phyloP scores from a whole-genome alignment of 2,329 filamentous ascomycete genomes.

The Trichoderma arundinaceum region DNA sequence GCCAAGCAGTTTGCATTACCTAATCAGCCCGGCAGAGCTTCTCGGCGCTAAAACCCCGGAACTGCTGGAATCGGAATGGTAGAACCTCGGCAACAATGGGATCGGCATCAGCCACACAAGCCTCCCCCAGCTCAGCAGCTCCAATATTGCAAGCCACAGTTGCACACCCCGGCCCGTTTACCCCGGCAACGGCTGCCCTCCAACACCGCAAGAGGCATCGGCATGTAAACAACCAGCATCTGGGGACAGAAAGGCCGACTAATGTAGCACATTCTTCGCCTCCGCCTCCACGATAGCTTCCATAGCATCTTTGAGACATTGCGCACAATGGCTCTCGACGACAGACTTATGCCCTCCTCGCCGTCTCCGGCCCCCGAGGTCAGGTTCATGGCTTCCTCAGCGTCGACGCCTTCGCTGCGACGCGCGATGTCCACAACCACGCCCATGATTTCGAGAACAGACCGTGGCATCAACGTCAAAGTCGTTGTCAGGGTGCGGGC shows the following conservation, averaged over 20 bases:
- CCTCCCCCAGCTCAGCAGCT: neutral
- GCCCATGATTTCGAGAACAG: conserved; percentile 60
- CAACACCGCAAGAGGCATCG: neutral
- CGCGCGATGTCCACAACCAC: conserved; percentile 69
- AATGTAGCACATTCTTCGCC: conserved; percentile 50
- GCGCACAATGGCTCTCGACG: conserved; percentile 50
- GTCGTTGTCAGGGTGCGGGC: conserved; percentile 82
- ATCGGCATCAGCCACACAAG: no score
- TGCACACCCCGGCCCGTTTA: conserved; percentile 3
- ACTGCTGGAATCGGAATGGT: no score
- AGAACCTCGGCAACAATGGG: no score
- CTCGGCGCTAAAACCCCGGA: no score
- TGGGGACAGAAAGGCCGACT: conserved; percentile 24
- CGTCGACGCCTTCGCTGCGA: conserved; percentile 78
- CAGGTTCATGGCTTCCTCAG: conserved; percentile 63
- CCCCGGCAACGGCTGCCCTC: conserved; percentile 24
- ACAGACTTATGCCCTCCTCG: conserved; percentile 54
- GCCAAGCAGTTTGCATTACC: neutral
- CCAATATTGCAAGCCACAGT: conserved; percentile 27
- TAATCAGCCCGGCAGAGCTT: neutral
- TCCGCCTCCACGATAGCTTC: conserved; percentile 50
- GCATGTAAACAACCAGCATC: conserved; percentile 24
- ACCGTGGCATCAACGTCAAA: conserved; percentile 75
- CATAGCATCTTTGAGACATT: conserved; percentile 49
- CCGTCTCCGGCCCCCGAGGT: conserved; percentile 43